phyloP scores from a whole-genome alignment of 768 basidiomycete species.

The Kwoniella sp. region DNA sequence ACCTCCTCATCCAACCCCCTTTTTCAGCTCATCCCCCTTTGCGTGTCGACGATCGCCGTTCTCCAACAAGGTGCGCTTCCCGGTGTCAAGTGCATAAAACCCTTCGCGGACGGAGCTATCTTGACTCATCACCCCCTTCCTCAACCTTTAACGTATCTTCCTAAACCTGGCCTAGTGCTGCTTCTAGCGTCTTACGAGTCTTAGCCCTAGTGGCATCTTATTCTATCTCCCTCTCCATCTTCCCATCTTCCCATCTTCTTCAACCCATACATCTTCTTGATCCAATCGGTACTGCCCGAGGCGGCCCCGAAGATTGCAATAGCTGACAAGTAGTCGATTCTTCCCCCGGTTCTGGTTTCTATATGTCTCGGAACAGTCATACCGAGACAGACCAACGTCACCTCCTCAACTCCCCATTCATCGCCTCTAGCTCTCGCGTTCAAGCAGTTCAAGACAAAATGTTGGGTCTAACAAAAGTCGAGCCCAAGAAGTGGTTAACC shows the following conservation, averaged over 20 bases:
- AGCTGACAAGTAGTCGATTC: neutral
- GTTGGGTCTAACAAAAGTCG: conserved; percentile 6
- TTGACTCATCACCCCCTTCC: neutral
- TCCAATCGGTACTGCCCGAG: neutral
- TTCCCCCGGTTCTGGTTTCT: neutral
- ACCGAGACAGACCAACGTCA: neutral
- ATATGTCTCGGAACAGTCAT: neutral
- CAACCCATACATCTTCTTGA: neutral
- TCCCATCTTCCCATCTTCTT: neutral
- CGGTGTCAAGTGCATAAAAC: neutral
- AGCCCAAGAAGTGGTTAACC: conserved; percentile 41
- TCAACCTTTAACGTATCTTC: neutral
- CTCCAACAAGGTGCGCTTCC: neutral
- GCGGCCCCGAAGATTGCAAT: neutral
- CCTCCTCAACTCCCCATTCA: neutral
- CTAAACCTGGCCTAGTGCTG: neutral
- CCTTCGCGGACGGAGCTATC: neutral
- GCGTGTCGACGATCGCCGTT: neutral
- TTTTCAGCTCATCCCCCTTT: neutral
- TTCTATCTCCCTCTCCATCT: too few relatives aligned
- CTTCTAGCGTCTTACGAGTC: neutral
- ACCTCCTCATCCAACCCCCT: neutral
- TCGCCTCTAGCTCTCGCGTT: neutral
- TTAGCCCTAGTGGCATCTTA: neutral
- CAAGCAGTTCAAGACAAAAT: conserved; percentile 9